Base-by-base conservation (phyloP, 768 basidiomycete species). In the Lanmaoa rubissima region DNA sequence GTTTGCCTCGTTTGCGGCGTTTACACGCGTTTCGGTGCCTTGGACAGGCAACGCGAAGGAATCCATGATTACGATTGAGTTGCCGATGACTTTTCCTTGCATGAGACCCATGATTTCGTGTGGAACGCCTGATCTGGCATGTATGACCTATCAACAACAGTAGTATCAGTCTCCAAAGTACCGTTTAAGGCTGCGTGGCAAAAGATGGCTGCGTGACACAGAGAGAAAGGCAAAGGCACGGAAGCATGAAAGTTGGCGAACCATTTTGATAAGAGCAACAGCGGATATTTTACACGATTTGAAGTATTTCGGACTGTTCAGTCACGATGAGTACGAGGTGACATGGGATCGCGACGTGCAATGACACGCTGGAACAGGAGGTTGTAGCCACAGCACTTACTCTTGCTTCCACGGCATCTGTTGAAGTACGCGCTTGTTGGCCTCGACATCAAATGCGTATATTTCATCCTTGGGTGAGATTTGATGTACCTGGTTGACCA, bases 71-170 rank as follows among this genome's bases (percentile, higher is more conserved):
- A 91, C 86, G 38, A 90, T 76, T 1, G 87, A 79, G 59, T 86
- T 86, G 2, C 84, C 88, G 10, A 91, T 76, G 38, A 97, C 88
- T 74, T 97, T 96, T 54, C 95, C 95, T 73, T 97, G 95, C 94
- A 99, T 97, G 34, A 98, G 82, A 11, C 96, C 96, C 96, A 99
- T 99, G 69, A 99, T 97, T 75, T 99, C 96, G 76, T 98, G 92
- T 56, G 90, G 89, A 6, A 97, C 96, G 57, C 96, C 96, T 3
- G 96, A 98, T 49, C 96, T 86, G 34, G 96, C 96, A 71, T 98
- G 96, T 70, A 98, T 98, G 60, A 98, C 90, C 96, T 98, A 74
- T 74, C 17, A 11, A 35, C 21, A 17, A 36, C 21, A 24, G 16
- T 3, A n/a, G 11, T 8, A 19, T 56, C 17, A 51, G 51, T 32